Percentiles rank a stretch among this genome's conserved stretches.
Evolutionary conservation across 306 rosid genomes (phyloP).

Genomic region (Luffa aegyptiaca): DNA sequence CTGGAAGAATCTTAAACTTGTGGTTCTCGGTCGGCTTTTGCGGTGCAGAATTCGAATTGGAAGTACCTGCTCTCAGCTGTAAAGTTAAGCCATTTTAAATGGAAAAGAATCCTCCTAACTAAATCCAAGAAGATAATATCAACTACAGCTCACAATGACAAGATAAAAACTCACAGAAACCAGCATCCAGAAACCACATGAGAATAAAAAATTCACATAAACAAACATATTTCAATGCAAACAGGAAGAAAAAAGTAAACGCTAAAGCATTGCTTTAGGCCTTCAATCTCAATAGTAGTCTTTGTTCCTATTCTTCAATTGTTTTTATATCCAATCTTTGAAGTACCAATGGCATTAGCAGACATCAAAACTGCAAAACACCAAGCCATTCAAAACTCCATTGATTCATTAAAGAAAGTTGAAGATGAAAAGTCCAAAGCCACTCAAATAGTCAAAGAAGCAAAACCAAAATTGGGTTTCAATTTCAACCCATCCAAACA

Average conservation of each 20-base stretch:
- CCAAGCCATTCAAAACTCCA: neutral
- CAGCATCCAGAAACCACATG: neutral
- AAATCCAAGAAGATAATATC: neutral
- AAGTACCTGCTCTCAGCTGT: conserved; percentile 24
- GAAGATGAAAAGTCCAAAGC: neutral
- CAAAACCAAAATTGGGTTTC: neutral
- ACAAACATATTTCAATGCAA: neutral
- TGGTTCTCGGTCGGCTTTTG: conserved; percentile 37
- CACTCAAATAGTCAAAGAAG: neutral
- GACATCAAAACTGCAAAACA: neutral
- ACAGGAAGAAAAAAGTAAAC: neutral
- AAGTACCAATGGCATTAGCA: neutral
- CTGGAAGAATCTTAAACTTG: conserved; percentile 12
- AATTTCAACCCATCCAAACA: neutral
- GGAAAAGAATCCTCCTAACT: conserved; percentile 10
- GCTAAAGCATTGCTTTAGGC: neutral
- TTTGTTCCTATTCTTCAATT: neutral
- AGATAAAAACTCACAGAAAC: neutral
- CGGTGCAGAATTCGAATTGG: conserved; percentile 28
- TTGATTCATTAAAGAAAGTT: neutral
- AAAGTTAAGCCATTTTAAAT: conserved; percentile 18
- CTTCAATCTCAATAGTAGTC: neutral
- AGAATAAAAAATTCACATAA: neutral
- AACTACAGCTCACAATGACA: neutral
- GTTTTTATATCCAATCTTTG: neutral